A percentile compares a stretch with the other conserved stretches of the same genome.
These are phyloP conservation scores for Komagataella ulmi DNA, from an alignment of 805 yeast species.

Conservation along the genomic window DNA sequence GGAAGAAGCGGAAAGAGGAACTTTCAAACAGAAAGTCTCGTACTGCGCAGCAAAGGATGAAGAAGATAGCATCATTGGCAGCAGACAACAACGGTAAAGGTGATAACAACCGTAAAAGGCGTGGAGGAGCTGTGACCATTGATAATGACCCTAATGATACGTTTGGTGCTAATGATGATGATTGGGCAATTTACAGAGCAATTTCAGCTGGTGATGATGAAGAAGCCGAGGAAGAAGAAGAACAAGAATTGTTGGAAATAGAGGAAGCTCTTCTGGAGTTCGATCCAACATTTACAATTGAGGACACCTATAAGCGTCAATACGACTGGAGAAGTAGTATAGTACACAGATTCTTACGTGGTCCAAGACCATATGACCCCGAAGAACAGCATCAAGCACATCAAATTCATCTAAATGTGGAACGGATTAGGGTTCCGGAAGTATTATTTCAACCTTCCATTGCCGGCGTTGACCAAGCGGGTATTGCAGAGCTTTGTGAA, in stretches of 20 bases:
- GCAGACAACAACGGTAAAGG: constrained; percentile 35
- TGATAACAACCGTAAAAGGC: constrained; percentile 29
- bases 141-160: constrained; percentile 90
- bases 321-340: constrained; percentile 77
- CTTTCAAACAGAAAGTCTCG: constrained; percentile 79
- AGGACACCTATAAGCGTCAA: constrained; percentile 70
- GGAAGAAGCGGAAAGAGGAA: constrained; percentile 59
- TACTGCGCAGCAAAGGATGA: constrained; percentile 90
- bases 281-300: constrained; percentile 79
- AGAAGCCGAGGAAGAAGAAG: constrained; percentile 69
- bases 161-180: constrained; percentile 91
- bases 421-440: constrained; percentile 87
- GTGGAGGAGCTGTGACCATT: constrained; percentile 45
- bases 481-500: constrained; percentile 67
- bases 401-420: constrained; percentile 84
- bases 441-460: constrained; percentile 84
- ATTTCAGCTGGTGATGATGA: constrained; percentile 65
- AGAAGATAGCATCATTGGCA: constrained; percentile 77
- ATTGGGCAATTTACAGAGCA: constrained; percentile 86
- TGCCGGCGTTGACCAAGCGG: constrained; percentile 94
- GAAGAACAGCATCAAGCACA: constrained; percentile 79
- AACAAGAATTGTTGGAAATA: constrained; percentile 39
- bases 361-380: constrained; percentile 76
- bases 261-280: constrained; percentile 68
- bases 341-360: constrained; percentile 76